These are phyloP conservation scores for Sarocladiaceae sp. DNA, from an alignment of 2,329 filamentous ascomycete species.

Conservation along the genomic window DNA sequence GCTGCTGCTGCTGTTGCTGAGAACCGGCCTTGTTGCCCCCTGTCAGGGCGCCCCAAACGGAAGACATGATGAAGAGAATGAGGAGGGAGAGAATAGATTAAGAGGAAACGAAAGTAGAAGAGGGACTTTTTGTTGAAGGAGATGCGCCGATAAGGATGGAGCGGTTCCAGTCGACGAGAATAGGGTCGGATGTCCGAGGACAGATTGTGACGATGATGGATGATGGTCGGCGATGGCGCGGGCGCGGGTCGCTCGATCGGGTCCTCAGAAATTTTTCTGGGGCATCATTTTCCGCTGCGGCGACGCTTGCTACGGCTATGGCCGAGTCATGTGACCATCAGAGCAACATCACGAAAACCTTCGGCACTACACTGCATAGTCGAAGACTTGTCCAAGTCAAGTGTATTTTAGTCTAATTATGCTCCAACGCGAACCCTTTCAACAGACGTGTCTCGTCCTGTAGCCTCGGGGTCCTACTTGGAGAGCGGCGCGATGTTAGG, in stretches of 20 bases:
- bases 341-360: background rate
- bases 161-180: background rate
- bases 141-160: conserved; percentile 12
- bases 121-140: conserved; percentile 1
- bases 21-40: conserved; percentile 46
- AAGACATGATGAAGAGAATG: conserved; percentile 39
- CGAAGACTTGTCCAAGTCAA: no score
- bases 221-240: conserved; percentile 2
- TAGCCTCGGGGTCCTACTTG: no score
- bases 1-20: conserved; percentile 30
- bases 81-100: background rate
- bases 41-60: conserved; percentile 57
- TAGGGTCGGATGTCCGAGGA: conserved; percentile 3
- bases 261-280: conserved; percentile 10
- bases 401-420: no score
- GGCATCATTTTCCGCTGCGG: conserved; percentile 6
- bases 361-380: no score
- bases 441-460: no score
- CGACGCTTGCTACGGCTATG: conserved; percentile 1
- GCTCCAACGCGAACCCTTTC: no score
- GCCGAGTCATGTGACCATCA: conserved; percentile 8
- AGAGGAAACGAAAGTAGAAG: conserved; percentile 8
- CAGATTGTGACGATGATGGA: background rate
- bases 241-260: conserved; percentile 6
- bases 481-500: no score